Base-by-base conservation (phyloP, 2,329 filamentous ascomycete species). In the Sporothrix dimorphospora region DNA sequence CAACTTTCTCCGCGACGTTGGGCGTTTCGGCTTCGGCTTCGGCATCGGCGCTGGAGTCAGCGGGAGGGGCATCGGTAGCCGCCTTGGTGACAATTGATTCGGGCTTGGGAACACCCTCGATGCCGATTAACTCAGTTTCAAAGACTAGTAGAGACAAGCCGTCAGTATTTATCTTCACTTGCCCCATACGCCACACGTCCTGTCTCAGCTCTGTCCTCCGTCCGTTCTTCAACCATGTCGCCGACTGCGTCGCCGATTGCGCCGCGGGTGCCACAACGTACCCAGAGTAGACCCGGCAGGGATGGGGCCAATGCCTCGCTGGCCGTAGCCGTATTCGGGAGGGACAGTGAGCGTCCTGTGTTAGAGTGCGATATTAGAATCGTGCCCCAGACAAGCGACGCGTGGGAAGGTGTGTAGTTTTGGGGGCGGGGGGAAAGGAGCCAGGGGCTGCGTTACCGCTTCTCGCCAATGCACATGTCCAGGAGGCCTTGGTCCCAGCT, bases 401-500 rank as follows among this genome's bases (percentile, higher is more conserved):
- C 5, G 24, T 21, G 8, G 21, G 3, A 19, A 8, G 63, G 24
- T 77, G 81, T 21, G 19, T 12, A 30, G 3, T 12, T 42, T 6
- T 12, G 19, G 9, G 40, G 40, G 7, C n/a, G 24, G 30, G 21
- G 34, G 12, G n/a, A n/a, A n/a, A n/a, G n/a, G n/a, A n/a, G n/a
- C n/a, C n/a, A n/a, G n/a, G n/a, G n/a, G 1, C 16, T 12, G 19
- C n/a, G n/a, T 82, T 77, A 85, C 86, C 87, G 89, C 86, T 94
- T 95, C 86, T 98, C 95, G 74, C 96, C 95, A 77, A 97, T 92
- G 83, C 96, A 98, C 94, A 98, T 98, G 79, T 93, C 93, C 70
- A 96, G 78, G 51, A 98, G 87, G 67, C 95, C 95, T 80, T 97
- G 83, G 78, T 98, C 95, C 95, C 94, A 98, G 79, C 91, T 93